Evolutionary conservation across 1,284 basidiomycete genomes (phyloP).

Genomic region (Malassezia obtusa): DNA sequence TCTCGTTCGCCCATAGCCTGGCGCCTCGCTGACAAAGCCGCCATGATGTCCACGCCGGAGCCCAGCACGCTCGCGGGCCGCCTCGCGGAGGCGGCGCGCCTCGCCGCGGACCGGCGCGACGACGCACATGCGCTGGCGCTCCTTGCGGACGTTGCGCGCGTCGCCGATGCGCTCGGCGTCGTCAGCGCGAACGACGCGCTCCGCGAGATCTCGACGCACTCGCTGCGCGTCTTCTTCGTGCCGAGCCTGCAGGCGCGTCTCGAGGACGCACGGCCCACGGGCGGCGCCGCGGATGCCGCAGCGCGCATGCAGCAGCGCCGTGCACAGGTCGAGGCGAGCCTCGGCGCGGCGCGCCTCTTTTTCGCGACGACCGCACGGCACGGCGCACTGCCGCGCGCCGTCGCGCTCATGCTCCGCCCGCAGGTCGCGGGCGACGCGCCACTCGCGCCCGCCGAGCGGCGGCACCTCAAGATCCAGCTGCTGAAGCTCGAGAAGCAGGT

Average conservation of each 20-base stretch:
- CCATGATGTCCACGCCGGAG: neutral
- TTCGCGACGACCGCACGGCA: slow-evolving; percentile 14
- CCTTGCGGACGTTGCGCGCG: slow-evolving; percentile 17
- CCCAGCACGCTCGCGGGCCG: slow-evolving; percentile 5
- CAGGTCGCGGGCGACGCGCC: neutral
- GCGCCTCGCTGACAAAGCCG: neutral
- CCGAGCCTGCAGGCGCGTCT: slow-evolving; percentile 24
- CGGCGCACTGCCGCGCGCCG: slow-evolving; percentile 18
- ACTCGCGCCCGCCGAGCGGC: neutral
- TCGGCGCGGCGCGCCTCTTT: slow-evolving; percentile 18
- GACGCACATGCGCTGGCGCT: neutral
- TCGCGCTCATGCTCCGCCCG: slow-evolving; percentile 11
- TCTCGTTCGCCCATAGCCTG: slow-evolving; percentile 3
- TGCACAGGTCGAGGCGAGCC: slow-evolving; percentile 12
- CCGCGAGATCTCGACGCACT: slow-evolving; percentile 30
- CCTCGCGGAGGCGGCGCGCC: neutral
- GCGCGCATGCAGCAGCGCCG: slow-evolving; percentile 11
- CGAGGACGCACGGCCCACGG: slow-evolving; percentile 5
- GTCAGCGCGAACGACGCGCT: slow-evolving; percentile 29
- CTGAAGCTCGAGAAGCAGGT: slow-evolving; percentile 34
- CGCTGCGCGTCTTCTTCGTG: slow-evolving; percentile 32
- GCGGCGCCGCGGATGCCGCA: neutral
- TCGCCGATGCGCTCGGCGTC: slow-evolving; percentile 26
- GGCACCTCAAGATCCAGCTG: slow-evolving; percentile 30
- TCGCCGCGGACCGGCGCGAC: neutral